Conservation (phyloP, 495 filamentous ascomycete genomes). For the Cercophora newfieldiana region DNA sequence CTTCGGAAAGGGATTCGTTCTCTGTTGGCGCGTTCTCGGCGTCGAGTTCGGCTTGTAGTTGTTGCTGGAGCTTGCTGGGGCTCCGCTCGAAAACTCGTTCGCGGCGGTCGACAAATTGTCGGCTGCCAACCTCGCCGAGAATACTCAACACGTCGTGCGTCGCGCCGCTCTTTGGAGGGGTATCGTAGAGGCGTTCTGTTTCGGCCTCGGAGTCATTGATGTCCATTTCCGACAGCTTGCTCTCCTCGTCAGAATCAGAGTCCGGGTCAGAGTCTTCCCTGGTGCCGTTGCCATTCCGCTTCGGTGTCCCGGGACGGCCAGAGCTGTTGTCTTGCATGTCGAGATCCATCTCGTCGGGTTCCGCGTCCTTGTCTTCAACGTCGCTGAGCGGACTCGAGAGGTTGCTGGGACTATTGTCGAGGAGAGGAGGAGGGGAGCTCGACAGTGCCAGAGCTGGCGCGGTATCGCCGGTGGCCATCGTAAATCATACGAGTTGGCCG, state of each 20-base stretch:
- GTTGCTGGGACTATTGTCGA: slow-evolving; percentile 40
- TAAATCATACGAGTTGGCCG: slow-evolving; percentile 27
- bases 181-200: slow-evolving; percentile 90
- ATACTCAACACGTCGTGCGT: slow-evolving; percentile 60
- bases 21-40: slow-evolving; percentile 40
- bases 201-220: slow-evolving; percentile 96
- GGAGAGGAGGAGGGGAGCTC: slow-evolving; percentile 45
- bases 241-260: slow-evolving; percentile 33
- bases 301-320: slow-evolving; percentile 43
- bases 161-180: slow-evolving; percentile 72
- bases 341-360: slow-evolving; percentile 47
- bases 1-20: slow-evolving; percentile 45
- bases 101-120: slow-evolving; percentile 37
- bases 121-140: slow-evolving; percentile 38
- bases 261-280: slow-evolving; percentile 40
- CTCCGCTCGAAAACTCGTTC: slow-evolving; percentile 54
- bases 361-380: slow-evolving; percentile 69
- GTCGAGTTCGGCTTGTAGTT: slow-evolving; percentile 38
- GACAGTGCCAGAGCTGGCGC: slow-evolving; percentile 44
- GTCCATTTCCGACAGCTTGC: slow-evolving; percentile 54
- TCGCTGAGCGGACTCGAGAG: slow-evolving; percentile 80
- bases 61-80: slow-evolving; percentile 65
- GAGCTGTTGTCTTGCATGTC: slow-evolving; percentile 35
- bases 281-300: slow-evolving; percentile 51
- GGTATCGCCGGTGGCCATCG: slow-evolving; percentile 50